Conservation (phyloP, 164 flowering plant species). For the Umbellularia californica region DNA sequence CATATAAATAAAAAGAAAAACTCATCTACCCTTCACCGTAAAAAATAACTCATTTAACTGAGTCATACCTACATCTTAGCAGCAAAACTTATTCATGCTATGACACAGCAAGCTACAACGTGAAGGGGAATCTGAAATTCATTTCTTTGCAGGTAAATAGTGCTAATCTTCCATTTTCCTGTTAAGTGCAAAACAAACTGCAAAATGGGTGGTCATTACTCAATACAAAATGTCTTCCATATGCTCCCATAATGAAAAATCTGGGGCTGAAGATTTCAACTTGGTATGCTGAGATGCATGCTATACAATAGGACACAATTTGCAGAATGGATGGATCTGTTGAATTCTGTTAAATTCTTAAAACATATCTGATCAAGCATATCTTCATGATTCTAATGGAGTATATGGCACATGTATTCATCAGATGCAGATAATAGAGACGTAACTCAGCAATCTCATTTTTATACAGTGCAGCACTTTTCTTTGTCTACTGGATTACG, state of each 20-base stretch:
- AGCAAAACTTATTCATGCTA: no score
- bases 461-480: slow-evolving; percentile 28
- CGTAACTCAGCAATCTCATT: neutral
- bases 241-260: neutral
- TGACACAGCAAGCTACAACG: no score
- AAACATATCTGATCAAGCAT: neutral
- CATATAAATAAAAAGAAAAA: no score
- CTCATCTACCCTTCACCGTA: no score
- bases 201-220: no score
- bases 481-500: slow-evolving; percentile 31
- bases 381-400: neutral
- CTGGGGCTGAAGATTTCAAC: neutral
- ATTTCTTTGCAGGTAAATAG: no score
- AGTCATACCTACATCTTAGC: no score
- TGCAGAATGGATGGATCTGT: neutral
- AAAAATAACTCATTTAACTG: no score
- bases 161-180: no score
- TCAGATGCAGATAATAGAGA: neutral
- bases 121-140: no score
- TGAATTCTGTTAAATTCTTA: neutral
- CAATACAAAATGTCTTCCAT: neutral
- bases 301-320: neutral
- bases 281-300: neutral
- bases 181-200: no score
- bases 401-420: neutral